Conservation (phyloP, 129 eudicot genomes). For the Glebionis coronaria region DNA sequence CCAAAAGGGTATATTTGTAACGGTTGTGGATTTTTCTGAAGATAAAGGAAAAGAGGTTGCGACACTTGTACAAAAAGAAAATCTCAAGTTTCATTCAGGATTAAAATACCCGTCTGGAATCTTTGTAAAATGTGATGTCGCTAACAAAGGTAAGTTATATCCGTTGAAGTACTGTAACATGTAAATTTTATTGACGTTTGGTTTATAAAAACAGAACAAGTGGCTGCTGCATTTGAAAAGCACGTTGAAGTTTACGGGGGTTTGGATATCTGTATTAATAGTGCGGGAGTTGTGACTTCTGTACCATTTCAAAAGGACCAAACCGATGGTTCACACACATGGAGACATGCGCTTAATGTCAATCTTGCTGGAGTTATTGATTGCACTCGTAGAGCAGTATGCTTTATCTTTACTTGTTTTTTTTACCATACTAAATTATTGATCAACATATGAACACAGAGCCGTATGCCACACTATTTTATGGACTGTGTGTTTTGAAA, state of each 20-base stretch:
- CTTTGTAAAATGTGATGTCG: conserved; percentile 71
- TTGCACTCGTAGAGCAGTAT: conserved; percentile 82
- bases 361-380: conserved; percentile 74
- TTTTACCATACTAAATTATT: neutral
- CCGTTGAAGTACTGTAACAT: neutral
- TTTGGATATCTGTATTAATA: conserved; percentile 84
- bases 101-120: conserved; percentile 52
- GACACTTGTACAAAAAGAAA: conserved; percentile 42
- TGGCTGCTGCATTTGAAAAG: conserved; percentile 66
- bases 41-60: conserved; percentile 68
- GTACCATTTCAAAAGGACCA: conserved; percentile 52
- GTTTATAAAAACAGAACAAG: conserved; percentile 47
- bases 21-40: conserved; percentile 67
- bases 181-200: neutral
- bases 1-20: conserved; percentile 75
- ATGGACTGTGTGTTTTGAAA: too few species aligned
- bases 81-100: conserved; percentile 52
- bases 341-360: conserved; percentile 72
- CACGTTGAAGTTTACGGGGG: conserved; percentile 69
- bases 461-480: too few species aligned
- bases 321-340: conserved; percentile 68
- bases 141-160: conserved; percentile 48
- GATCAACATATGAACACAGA: neutral
- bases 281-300: conserved; percentile 65
- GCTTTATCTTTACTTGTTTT: conserved; percentile 19